Evolutionary conservation across 192 early-diverging fungal species (phyloP).

Genomic region (Entophlyctis helioformis): DNA sequence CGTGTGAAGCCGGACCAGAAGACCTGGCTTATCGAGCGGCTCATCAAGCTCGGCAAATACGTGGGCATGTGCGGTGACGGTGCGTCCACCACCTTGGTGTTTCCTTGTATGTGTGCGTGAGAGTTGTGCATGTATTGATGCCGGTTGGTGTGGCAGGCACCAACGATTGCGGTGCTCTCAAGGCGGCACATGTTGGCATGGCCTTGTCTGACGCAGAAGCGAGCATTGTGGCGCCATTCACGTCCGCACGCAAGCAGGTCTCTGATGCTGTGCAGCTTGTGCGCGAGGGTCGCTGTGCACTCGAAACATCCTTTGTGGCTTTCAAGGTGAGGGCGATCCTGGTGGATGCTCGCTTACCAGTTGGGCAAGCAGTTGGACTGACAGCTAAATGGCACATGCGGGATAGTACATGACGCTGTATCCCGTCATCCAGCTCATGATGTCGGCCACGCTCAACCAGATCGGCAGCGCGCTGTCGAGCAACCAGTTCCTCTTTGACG

Average conservation of each 20-base stretch:
- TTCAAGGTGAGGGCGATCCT: slow-evolving; percentile 49
- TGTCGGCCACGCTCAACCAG: slow-evolving; percentile 26
- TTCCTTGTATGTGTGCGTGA: too few relatives aligned
- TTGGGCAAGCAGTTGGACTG: too few relatives aligned
- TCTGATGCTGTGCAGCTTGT: slow-evolving; percentile 44
- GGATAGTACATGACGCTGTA: slow-evolving; percentile 42
- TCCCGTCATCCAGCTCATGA: slow-evolving; percentile 30
- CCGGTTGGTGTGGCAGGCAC: not conserved
- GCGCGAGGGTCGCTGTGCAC: slow-evolving; percentile 60
- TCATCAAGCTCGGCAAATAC: slow-evolving; percentile 58
- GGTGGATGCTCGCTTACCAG: too few relatives aligned
- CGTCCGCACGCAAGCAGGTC: slow-evolving; percentile 44
- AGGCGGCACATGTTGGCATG: slow-evolving; percentile 74
- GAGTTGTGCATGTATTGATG: too few relatives aligned
- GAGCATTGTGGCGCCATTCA: slow-evolving; percentile 81
- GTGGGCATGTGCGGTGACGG: slow-evolving; percentile 85
- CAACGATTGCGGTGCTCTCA: slow-evolving; percentile 76
- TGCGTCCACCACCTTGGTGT: slow-evolving; percentile 11
- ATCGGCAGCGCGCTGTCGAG: slow-evolving; percentile 24
- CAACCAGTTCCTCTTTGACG: slow-evolving; percentile 43
- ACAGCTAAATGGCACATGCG: too few relatives aligned
- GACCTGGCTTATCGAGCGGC: slow-evolving; percentile 51
- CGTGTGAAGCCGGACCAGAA: slow-evolving; percentile 72
- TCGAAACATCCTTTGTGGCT: slow-evolving; percentile 63
- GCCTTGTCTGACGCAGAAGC: slow-evolving; percentile 74